Percentiles rank a stretch among this genome's conserved stretches.
Conservation (phyloP, 2,329 filamentous ascomycete genomes). For the Sarocladiaceae sp. region DNA sequence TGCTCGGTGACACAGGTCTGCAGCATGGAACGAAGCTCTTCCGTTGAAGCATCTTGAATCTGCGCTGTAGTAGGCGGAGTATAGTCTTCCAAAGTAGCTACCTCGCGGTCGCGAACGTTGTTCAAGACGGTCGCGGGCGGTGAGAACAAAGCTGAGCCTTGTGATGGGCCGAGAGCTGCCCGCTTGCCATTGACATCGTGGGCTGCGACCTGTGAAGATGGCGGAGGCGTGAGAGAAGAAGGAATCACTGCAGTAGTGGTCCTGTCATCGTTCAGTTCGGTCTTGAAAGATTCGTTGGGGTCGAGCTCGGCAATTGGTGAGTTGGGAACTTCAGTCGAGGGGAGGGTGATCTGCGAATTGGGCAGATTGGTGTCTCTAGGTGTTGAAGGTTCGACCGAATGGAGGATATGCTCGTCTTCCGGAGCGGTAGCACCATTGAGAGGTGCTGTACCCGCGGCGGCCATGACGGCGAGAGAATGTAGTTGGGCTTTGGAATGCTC, state of each 20-base stretch:
- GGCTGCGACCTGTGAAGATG: conserved; percentile 46
- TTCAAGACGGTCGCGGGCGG: conserved; percentile 46
- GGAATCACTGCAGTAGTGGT: conserved; percentile 44
- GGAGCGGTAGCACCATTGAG: conserved; percentile 2
- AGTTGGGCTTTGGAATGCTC: neutral
- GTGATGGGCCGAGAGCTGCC: conserved; percentile 32
- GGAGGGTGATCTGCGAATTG: conserved; percentile 49
- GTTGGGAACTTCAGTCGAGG: conserved; percentile 51
- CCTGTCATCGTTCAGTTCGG: conserved; percentile 45
- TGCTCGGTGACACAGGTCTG: conserved; percentile 52
- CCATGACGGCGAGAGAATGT: neutral
- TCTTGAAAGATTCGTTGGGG: conserved; percentile 43
- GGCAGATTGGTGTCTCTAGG: conserved; percentile 24
- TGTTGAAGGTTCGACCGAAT: conserved; percentile 27
- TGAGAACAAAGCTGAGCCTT: conserved; percentile 47
- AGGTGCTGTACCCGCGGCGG: neutral
- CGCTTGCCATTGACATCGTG: conserved; percentile 21
- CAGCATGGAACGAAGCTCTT: conserved; percentile 55
- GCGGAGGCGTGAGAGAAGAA: conserved; percentile 54
- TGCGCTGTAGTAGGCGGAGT: conserved; percentile 43
- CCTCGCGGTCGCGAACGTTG: conserved; percentile 25
- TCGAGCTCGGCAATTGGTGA: conserved; percentile 41
- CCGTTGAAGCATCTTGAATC: conserved; percentile 47
- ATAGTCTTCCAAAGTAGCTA: conserved; percentile 32
- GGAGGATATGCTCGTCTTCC: conserved; percentile 23